These are phyloP conservation scores for Hibiscus trionum DNA, from an alignment of 345 rosid species.

Conservation along the genomic window DNA sequence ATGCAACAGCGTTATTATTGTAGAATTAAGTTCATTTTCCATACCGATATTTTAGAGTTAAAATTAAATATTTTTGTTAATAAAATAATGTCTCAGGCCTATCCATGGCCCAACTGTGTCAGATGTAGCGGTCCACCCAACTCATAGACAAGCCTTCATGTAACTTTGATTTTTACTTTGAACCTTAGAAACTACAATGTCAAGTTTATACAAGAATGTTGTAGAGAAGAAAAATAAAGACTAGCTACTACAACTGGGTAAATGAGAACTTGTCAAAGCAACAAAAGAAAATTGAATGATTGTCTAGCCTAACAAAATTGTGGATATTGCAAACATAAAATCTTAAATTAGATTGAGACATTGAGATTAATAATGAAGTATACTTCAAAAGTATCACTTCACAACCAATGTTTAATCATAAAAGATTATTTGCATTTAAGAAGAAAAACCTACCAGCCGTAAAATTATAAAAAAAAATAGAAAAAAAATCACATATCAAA, in stretches of 20 bases:
- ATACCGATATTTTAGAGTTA: too few relatives aligned
- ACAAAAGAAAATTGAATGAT: neutral
- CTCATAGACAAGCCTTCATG: too few relatives aligned
- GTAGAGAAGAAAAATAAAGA: neutral
- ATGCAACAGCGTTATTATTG: too few relatives aligned
- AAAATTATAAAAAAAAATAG: neutral
- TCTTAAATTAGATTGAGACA: neutral
- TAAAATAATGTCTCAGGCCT: too few relatives aligned
- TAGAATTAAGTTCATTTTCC: too few relatives aligned
- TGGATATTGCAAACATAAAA: neutral
- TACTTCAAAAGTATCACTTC: neutral
- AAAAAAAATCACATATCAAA: neutral
- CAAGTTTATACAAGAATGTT: too few relatives aligned
- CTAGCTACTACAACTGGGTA: neutral
- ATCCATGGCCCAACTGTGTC: too few relatives aligned
- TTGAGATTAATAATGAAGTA: neutral
- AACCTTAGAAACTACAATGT: too few relatives aligned
- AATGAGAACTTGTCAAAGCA: neutral
- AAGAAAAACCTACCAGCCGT: neutral
- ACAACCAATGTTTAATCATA: neutral
- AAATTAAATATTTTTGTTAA: too few relatives aligned
- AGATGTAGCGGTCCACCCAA: too few relatives aligned
- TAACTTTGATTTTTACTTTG: too few relatives aligned
- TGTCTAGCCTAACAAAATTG: neutral
- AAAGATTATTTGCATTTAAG: neutral